Evolutionary conservation across 2,329 filamentous ascomycete genomes (phyloP), one percentile per base, ranked within the genome.

Genomic region (Exophiala viscosa): DNA sequence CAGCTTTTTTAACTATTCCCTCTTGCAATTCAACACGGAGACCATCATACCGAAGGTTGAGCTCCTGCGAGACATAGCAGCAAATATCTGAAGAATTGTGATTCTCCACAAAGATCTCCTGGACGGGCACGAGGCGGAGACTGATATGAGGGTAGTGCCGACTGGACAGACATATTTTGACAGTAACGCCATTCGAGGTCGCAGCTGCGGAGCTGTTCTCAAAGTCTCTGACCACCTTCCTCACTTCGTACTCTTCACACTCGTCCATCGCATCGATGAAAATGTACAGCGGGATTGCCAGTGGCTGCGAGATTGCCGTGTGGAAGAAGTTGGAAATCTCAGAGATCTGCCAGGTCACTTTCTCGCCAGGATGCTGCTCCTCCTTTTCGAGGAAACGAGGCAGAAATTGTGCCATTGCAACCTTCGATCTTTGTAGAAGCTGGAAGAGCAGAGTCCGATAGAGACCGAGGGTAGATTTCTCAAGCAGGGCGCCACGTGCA

Each of bases 241-340:
- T 60, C 3, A 71, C 60, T 36, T 73, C 53, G 7, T 64, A 48
- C 50, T 73, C 69, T 3, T 70, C 57, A 55, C 73, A 75, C 58
- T 77, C 74, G 52, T 77, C 73, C 4, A 77, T 66, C 5, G 75
- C 74, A 61, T 76, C 75, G 33, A 77, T 64, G 45, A 69, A 28
- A 28, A 28, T 28, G 1, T 4, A 28, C 23, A 28, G 8, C 8
- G 23, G 23, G 3, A 6, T 23, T 23, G 20, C 20, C 6, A 6
- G 3, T 6, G 3, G 3, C 6, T 23, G 3, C 20, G 20, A 23
- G 20, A 23, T 23, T 23, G 23, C 23, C 8, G 23, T 7, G 23
- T 28, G 23, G 3, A 28, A 28, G 23, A 28, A 28, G 23, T 28
- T 4, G 23, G 23, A 28, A 28, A 28, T 2, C 23, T 28, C 23